Evolutionary conservation across 2,329 filamentous ascomycete species (phyloP), one percentile per base, ranked within the genome.

Genomic region (Aspergillus fumigatiaffinis): DNA sequence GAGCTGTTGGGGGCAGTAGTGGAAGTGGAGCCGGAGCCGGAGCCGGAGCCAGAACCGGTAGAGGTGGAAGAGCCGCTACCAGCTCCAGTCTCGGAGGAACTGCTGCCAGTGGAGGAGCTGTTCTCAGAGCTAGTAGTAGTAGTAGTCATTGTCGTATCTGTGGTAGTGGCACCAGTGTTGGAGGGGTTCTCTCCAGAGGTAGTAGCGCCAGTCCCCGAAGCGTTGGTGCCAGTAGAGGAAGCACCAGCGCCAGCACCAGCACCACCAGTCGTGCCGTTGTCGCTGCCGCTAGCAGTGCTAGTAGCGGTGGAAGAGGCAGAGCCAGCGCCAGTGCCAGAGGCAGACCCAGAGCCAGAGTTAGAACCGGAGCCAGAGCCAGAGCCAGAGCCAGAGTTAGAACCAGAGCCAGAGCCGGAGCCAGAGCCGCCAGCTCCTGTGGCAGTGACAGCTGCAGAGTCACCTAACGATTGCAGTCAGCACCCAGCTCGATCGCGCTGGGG

Each of bases 211-310:
- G 44, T 47, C 14, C 2, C 21, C 9, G 44, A 47, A 20, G 63
- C 63, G 47, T 35, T 42, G 29, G 63, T 67, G 51, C 62, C 67
- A 52, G 64, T 57, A 25, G 66, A 68, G 20, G 62, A 63, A 10
- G 58, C 57, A 21, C 51, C 50, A 32, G 29, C 23, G 41, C 38
- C 41, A 48, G 52, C 26, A 49, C 50, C 58, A 26, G 55, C 53
- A 55, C 54, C 50, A 44, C 28, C 60, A 55, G 66, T 66, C 17
- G 62, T 59, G 48, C 54, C 64, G 32, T 60, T 64, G 49, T 62
- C 57, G 29, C 32, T 55, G 46, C 51, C 57, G 46, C 50, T 56
- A 23, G 51, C 56, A 42, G 60, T 54, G 50, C 47, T 57, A 28
- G 58, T 57, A 42, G 58, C 63, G 28, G 63, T 60, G 56, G 63